Evolutionary conservation across 2,329 filamentous ascomycete species (phyloP).

Genomic region (Tympanopsis confertula): DNA sequence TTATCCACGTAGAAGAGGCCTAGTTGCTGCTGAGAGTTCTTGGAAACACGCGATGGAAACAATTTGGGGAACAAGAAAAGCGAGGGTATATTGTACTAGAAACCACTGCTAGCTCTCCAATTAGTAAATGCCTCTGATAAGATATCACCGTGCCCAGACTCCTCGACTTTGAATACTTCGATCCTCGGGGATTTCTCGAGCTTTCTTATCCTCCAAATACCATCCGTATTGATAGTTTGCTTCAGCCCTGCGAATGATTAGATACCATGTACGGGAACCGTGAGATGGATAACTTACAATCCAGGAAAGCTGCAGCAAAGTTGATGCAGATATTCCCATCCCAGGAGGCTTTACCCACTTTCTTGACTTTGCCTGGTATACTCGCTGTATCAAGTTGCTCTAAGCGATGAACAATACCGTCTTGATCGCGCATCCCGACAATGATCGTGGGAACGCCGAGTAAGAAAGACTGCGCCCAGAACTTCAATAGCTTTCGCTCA

Average conservation of each 20-base stretch:
- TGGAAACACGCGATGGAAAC: no score
- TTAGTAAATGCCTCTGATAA: slow-evolving; percentile 67
- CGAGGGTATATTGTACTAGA: no score
- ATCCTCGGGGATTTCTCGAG: slow-evolving; percentile 50
- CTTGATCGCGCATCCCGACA: slow-evolving; percentile 69
- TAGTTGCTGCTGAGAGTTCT: no score
- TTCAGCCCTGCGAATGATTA: slow-evolving; percentile 40
- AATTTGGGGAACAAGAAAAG: no score
- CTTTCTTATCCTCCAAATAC: slow-evolving; percentile 71
- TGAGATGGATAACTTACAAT: slow-evolving; percentile 42
- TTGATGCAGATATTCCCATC: slow-evolving; percentile 91
- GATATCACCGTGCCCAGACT: slow-evolving; percentile 65
- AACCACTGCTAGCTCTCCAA: slow-evolving; percentile 51
- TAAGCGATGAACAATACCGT: slow-evolving; percentile 60
- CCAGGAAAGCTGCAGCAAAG: slow-evolving; percentile 67
- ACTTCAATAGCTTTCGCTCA: slow-evolving; percentile 83
- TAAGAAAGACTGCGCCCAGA: slow-evolving; percentile 93
- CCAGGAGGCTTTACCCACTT: slow-evolving; percentile 59
- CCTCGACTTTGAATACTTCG: slow-evolving; percentile 63
- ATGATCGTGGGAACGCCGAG: slow-evolving; percentile 86
- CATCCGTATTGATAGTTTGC: slow-evolving; percentile 52
- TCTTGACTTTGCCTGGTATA: slow-evolving; percentile 67
- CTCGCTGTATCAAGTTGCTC: slow-evolving; percentile 70
- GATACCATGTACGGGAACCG: background rate
- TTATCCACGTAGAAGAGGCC: no score